Base-by-base conservation (phyloP, 2,329 filamentous ascomycete species). In the Akanthomyces uredinophilus region DNA sequence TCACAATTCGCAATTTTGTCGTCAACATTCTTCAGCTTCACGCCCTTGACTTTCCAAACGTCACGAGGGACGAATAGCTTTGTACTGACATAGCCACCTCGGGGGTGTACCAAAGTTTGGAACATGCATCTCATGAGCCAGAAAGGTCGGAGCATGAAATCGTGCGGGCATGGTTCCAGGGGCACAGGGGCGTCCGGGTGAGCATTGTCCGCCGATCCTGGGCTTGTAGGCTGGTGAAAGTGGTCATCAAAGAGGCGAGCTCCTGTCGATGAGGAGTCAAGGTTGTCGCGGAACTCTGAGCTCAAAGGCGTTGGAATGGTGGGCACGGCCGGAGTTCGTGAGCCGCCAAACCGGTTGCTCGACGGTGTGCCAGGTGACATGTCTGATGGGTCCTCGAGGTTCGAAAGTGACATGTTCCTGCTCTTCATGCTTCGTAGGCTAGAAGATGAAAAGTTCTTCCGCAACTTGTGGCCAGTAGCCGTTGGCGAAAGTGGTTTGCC, bases 41-140 rank as follows among this genome's bases (percentile, higher is more conserved):
- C 93, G 32, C 91, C 92, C 71, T 94, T 94, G 8, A 97, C 93
- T 61, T 87, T 85, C 95, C 95, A 99, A 3, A 95, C 91, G 71
- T 98, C 93, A 57, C 91, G 85, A 6, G 95, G 93, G 5, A 99
- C 84, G 71, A 99, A 99, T 0, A 99, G 83, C 69, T 92, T 93
- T 24, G 88, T 94, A 59, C 93, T 96, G 22, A 99, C 72, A 71
- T 97, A 99, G 18, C 93, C 95, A 43, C 95, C 95, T 27, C 92
- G 87, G 2, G 94, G 92, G 70, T 99, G 94, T 20, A 88, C 89
- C 50, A 99, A 86, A 0, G 93, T 96, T 73, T 97, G 92, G 71
- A 95, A 96, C 29, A 99, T 82, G 65, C 90, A 93, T 60, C 95
- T 87, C 91, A 99, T 96, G 50, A 99, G 81, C 95, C 95, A 99